Evolutionary conservation across 768 basidiomycete genomes (phyloP).

Genomic region (Xerocomellus chrysenteron): DNA sequence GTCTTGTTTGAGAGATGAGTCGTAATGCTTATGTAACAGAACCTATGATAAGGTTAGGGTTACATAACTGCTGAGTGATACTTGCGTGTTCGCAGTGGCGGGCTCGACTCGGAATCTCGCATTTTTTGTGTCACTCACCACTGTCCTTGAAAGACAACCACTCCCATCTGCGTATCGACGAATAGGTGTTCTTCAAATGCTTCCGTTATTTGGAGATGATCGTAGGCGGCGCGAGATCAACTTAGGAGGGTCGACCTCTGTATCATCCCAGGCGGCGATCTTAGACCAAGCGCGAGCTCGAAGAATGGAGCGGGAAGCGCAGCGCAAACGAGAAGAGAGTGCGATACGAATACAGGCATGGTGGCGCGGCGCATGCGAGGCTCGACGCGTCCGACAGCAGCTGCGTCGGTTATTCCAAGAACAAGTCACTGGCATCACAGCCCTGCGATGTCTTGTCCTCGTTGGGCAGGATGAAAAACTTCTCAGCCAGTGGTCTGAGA

Average conservation of each 20-base stretch:
- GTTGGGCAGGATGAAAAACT: slow-evolving; percentile 43
- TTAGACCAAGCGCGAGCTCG: slow-evolving; percentile 61
- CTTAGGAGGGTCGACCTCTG: slow-evolving; percentile 62
- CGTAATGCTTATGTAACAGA: not conserved
- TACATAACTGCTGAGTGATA: slow-evolving; percentile 10
- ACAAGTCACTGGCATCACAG: slow-evolving; percentile 53
- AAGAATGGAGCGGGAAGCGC: slow-evolving; percentile 55
- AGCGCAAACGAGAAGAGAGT: slow-evolving; percentile 54
- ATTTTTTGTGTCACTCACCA: not conserved
- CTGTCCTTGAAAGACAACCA: not conserved
- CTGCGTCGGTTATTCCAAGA: slow-evolving; percentile 50
- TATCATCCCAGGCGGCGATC: slow-evolving; percentile 53
- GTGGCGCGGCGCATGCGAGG: slow-evolving; percentile 58
- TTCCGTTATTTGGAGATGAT: slow-evolving; percentile 52
- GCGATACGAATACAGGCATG: slow-evolving; percentile 65
- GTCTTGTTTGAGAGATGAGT: no score
- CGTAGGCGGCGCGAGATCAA: slow-evolving; percentile 64
- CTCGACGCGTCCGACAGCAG: slow-evolving; percentile 40
- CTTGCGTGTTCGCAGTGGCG: not conserved
- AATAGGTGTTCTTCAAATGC: slow-evolving; percentile 21
- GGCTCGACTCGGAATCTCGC: not conserved
- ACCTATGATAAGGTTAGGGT: slow-evolving; percentile 19
- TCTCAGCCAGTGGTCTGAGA: slow-evolving; percentile 35
- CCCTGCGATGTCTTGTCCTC: slow-evolving; percentile 64
- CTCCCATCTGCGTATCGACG: not conserved